These are phyloP conservation scores for Limnomonas spitsbergensis DNA, from an alignment of 139 green algal species.

Conservation along the genomic window DNA sequence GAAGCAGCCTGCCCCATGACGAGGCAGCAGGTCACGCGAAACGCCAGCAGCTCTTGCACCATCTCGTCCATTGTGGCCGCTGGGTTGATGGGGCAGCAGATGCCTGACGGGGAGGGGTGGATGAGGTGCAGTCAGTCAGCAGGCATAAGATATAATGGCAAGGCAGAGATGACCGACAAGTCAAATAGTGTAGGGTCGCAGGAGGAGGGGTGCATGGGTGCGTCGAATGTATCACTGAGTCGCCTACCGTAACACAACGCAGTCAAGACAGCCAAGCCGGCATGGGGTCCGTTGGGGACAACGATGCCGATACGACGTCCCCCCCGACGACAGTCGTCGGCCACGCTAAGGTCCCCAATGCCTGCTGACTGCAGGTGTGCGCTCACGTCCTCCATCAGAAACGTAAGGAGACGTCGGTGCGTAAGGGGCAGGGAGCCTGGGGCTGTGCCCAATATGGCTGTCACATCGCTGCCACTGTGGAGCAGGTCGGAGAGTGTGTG, in stretches of 20 bases:
- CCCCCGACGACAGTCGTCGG: no score
- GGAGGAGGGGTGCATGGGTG: neutral
- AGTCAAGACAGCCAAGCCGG: neutral
- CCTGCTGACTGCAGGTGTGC: no score
- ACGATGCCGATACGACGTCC: neutral
- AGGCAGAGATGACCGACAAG: neutral
- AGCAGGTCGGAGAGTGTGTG: no score
- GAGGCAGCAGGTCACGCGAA: neutral
- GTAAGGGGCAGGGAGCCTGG: no score
- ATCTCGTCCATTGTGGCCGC: neutral
- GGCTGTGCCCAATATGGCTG: no score
- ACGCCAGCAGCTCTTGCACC: neutral
- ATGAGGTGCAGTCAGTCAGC: neutral
- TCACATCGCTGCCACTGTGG: no score
- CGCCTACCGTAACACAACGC: neutral
- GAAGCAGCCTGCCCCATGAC: neutral
- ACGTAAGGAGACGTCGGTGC: no score
- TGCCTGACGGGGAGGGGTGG: no score
- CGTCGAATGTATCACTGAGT: no score
- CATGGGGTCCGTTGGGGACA: neutral
- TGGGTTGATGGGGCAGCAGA: neutral
- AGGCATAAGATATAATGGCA: neutral
- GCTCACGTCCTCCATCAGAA: no score
- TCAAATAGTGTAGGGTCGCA: neutral
- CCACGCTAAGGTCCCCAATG: no score